These are phyloP conservation scores for Musa itinerans DNA, from an alignment of 176 grass and related monocot genomes.

Conservation along the genomic window DNA sequence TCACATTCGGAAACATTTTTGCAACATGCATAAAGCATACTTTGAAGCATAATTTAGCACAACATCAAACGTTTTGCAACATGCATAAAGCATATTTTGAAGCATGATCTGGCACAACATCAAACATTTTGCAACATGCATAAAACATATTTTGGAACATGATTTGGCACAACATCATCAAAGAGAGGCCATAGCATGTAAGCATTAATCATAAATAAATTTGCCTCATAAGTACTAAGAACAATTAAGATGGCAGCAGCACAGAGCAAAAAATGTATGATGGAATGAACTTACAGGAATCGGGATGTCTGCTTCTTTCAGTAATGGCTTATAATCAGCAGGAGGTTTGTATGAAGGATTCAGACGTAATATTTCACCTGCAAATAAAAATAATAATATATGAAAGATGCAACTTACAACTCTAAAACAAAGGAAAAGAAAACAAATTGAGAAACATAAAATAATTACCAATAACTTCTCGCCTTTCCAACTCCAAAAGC, in stretches of 20 bases:
- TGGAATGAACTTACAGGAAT: conserved; percentile 42
- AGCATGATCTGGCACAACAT: not conserved
- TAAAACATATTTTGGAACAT: not conserved
- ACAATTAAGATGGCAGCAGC: not conserved
- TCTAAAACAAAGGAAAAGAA: conserved; percentile 4
- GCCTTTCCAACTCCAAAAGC: conserved; percentile 66
- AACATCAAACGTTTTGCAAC: not conserved
- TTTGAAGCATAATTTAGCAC: not conserved
- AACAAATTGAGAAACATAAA: conserved; percentile 22
- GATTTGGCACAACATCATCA: not conserved
- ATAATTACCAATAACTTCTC: conserved; percentile 73
- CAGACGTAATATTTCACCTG: conserved; percentile 69
- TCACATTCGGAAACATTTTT: not conserved
- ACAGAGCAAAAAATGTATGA: not conserved
- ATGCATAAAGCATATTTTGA: not conserved
- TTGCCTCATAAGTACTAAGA: not conserved
- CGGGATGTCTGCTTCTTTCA: conserved; percentile 81
- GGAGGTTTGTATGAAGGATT: conserved; percentile 82
- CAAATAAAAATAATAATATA: conserved; percentile 7
- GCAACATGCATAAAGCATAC: not conserved
- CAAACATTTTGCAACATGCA: not conserved
- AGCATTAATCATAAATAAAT: not conserved
- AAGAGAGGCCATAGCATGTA: not conserved
- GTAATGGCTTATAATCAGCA: conserved; percentile 67
- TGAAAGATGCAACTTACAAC: not conserved